Conservation (phyloP, 768 basidiomycete species). For the Pilatotrama ljubarskyi region DNA sequence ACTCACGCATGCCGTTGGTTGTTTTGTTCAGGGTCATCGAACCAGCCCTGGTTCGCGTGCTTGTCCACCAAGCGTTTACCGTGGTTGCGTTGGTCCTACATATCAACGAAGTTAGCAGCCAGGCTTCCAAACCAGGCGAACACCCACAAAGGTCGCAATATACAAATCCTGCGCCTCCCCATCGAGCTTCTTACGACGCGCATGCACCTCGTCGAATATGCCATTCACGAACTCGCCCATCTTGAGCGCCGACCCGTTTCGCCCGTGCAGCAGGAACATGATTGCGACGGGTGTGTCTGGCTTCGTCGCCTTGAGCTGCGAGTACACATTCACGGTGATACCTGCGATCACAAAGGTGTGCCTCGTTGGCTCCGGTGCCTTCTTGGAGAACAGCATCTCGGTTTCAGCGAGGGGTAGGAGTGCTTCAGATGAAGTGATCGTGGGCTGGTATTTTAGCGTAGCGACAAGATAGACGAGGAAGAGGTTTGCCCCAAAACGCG, state of each 20-base stretch:
- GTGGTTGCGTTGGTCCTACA: slow-evolving; percentile 56
- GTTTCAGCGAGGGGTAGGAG: background rate
- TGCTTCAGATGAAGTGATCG: background rate
- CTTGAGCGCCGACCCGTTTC: slow-evolving; percentile 37
- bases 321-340: slow-evolving; percentile 31
- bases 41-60: slow-evolving; percentile 42
- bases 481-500: no score
- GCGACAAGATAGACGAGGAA: no score
- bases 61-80: slow-evolving; percentile 41
- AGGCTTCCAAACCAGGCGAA: background rate
- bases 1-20: slow-evolving; percentile 48
- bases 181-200: slow-evolving; percentile 4
- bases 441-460: no score
- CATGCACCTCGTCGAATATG: slow-evolving; percentile 20
- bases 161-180: slow-evolving; percentile 40
- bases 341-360: slow-evolving; percentile 32
- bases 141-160: slow-evolving; percentile 47
- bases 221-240: slow-evolving; percentile 28
- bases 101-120: slow-evolving; percentile 44
- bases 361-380: slow-evolving; percentile 19
- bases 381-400: slow-evolving; percentile 7
- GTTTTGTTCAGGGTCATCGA: slow-evolving; percentile 31
- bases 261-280: slow-evolving; percentile 51
- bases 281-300: slow-evolving; percentile 30
- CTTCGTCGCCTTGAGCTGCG: slow-evolving; percentile 17